These are phyloP conservation scores for Mycena venus DNA, from an alignment of 768 basidiomycete genomes.

Conservation along the genomic window DNA sequence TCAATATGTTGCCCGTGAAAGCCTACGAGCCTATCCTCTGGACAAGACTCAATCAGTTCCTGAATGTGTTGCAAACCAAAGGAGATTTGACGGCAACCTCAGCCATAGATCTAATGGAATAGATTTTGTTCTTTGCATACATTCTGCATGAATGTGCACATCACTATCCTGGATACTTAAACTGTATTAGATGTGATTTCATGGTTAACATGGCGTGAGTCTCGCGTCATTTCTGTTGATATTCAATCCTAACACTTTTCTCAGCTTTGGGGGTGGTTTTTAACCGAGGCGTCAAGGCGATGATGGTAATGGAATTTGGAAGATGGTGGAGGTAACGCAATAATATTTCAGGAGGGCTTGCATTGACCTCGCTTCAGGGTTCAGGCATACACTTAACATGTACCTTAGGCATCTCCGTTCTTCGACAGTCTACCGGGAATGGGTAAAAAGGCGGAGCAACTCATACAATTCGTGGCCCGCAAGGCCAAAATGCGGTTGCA, in stretches of 20 bases:
- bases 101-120: not conserved
- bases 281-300: slow-evolving; percentile 53
- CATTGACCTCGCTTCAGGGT: no score
- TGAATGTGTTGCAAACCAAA: slow-evolving; percentile 11
- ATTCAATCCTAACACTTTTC: not conserved
- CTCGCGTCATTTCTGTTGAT: not conserved
- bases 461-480: not conserved
- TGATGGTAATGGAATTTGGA: slow-evolving; percentile 47
- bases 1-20: slow-evolving; percentile 2
- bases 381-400: slow-evolving; percentile 30
- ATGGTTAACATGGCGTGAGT: slow-evolving; percentile 49
- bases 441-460: not conserved
- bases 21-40: slow-evolving; percentile 11
- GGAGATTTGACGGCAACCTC: no score
- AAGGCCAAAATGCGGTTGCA: not conserved
- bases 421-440: slow-evolving; percentile 4
- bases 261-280: slow-evolving; percentile 54
- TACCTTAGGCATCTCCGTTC: slow-evolving; percentile 42
- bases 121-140: slow-evolving; percentile 20
- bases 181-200: no score
- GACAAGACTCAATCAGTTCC: not conserved
- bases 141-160: no score
- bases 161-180: no score
- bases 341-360: no score
- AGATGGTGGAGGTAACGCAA: slow-evolving; percentile 43